phyloP scores from a whole-genome alignment of 2,329 filamentous ascomycete species.

The Aureobasidium leucospermi region DNA sequence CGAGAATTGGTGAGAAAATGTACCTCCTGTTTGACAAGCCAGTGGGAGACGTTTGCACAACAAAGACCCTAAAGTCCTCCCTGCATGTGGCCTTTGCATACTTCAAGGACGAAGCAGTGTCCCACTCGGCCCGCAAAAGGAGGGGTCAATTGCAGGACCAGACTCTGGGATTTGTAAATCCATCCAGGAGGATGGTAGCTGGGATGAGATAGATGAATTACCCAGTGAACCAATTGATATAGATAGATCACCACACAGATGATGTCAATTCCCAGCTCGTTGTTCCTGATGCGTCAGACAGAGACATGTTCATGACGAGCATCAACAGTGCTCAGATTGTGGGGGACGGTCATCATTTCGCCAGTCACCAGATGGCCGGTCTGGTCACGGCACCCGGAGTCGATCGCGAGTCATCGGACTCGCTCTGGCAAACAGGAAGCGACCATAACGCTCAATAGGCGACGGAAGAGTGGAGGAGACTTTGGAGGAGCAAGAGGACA shows the following conservation, averaged over 20 bases:
- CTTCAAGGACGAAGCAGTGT: neutral
- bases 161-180: neutral
- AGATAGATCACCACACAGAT: neutral
- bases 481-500: neutral
- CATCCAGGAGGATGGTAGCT: neutral
- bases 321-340: neutral
- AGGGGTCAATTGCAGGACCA: slow-evolving; percentile 5
- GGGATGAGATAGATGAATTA: neutral
- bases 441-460: slow-evolving; percentile 10
- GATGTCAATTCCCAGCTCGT: slow-evolving; percentile 2
- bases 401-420: neutral
- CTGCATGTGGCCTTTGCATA: slow-evolving; percentile 10
- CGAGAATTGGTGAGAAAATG: neutral
- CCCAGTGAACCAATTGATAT: neutral
- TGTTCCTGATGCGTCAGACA: neutral
- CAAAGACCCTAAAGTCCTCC: slow-evolving; percentile 4
- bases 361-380: slow-evolving; percentile 10
- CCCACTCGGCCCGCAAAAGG: slow-evolving; percentile 6
- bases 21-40: slow-evolving; percentile 3
- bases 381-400: slow-evolving; percentile 6
- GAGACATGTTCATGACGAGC: slow-evolving; percentile 10
- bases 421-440: neutral
- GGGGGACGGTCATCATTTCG: slow-evolving; percentile 6
- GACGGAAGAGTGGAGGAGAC: neutral
- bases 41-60: slow-evolving; percentile 5